Evolutionary conservation across 1,284 basidiomycete species (phyloP), one percentile per base, ranked within the genome.

Genomic region (Tylopilus sp.): DNA sequence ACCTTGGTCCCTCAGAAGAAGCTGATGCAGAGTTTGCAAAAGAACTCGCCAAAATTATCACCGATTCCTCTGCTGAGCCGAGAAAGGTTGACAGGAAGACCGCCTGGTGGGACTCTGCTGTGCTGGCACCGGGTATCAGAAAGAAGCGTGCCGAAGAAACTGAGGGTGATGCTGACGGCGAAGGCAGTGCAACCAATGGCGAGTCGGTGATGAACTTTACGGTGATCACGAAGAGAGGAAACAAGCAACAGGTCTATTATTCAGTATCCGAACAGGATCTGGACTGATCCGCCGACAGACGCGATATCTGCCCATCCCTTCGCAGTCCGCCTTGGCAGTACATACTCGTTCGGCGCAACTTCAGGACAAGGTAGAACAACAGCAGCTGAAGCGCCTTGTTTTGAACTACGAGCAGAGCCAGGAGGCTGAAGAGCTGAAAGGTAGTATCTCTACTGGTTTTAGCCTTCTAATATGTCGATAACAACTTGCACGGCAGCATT

Each of bases 31-130:
- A 95, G 39, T 98, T 99, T 63, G 91, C 85, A 10, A 91, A 93
- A 65, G 96, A 99, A 67, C 81, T 99, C 24, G 93, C 95, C 1
- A 95, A 91, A 72, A 87, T 99, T 76, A 84, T 96, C 42, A 90
- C 88, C 0, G 92, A 95, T 59, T 88, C 81, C 7, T 88, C 90
- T 36, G 77, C 83, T 10, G 83, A 94, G 62, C 77, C 85, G n/a
- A 74, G 89, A 51, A 91, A 88, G 60, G 81, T 91, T 18, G 88
- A 92, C 64, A 86, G 85, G 69, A 91, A 87, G 68, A 84, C 86
- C 0, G 88, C 88, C 0, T 76, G 92, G 48, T 92, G 91, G 83
- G 92, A 94, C 63, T 84, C 87, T 39, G 81, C 88, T n/a, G 82
- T 91, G 17, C 69, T 90, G 58, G 80, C 83, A 54, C 78, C 83